Conservation (phyloP, 2,329 filamentous ascomycete genomes). For the Pseudocercospora ulei region DNA sequence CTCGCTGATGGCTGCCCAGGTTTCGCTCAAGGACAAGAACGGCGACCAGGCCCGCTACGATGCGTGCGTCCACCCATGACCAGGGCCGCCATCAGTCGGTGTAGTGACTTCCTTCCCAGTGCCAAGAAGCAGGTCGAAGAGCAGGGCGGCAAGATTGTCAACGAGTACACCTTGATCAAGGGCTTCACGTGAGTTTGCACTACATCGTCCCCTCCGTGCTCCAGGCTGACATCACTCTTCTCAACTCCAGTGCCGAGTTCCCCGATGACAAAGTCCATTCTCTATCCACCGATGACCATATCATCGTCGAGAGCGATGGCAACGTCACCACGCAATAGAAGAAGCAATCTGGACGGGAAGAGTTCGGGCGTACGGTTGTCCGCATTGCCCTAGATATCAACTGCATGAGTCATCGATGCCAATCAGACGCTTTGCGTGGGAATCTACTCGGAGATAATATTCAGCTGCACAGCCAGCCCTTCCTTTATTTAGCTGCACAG, state of each 20-base stretch:
- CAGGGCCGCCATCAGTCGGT: too few species aligned
- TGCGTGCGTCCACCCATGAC: constrained; percentile 47
- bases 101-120: constrained; percentile 37
- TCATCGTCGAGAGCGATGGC: constrained; percentile 69
- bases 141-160: constrained; percentile 72
- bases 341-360: background rate
- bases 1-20: constrained; percentile 44
- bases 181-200: constrained; percentile 67
- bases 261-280: constrained; percentile 56
- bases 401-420: constrained; percentile 3
- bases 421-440: too few species aligned
- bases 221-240: constrained; percentile 2
- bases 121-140: constrained; percentile 65
- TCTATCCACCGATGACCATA: constrained; percentile 58
- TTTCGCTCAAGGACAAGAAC: constrained; percentile 62
- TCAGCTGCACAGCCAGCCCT: too few species aligned
- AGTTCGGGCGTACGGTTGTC: too few species aligned
- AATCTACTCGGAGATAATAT: too few species aligned
- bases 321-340: constrained; percentile 60
- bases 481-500: too few species aligned
- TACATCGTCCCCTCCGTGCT: background rate
- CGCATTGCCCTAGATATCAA: too few species aligned
- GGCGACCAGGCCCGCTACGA: constrained; percentile 57
- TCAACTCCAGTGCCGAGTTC: constrained; percentile 61
- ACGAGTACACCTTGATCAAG: constrained; percentile 81